These are phyloP conservation scores for Camelina neglecta DNA, from an alignment of 345 rosid species.

Conservation along the genomic window DNA sequence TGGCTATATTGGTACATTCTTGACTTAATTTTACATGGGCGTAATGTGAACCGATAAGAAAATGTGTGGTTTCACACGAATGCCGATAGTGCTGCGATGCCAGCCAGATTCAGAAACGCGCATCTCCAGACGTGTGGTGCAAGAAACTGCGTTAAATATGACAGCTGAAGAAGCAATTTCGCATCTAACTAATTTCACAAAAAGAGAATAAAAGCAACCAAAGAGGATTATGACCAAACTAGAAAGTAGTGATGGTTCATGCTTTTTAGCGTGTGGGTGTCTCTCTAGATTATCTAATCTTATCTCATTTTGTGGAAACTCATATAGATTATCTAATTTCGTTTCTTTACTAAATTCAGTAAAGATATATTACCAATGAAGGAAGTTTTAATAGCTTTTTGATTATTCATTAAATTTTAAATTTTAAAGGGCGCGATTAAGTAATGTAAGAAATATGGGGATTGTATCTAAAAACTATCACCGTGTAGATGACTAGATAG, in stretches of 20 bases:
- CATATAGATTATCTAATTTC: background rate
- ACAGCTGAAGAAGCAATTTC: conserved; percentile 22
- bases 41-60: background rate
- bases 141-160: conserved; percentile 32
- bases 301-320: background rate
- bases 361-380: background rate
- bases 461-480: background rate
- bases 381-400: background rate
- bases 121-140: conserved; percentile 39
- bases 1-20: background rate
- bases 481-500: conserved; percentile 7
- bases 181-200: conserved; percentile 22
- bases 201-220: conserved; percentile 16
- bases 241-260: background rate
- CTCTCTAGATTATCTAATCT: conserved; percentile 12
- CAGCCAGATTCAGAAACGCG: conserved; percentile 27
- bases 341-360: background rate
- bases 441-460: conserved; percentile 4
- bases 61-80: conserved; percentile 2
- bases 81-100: background rate
- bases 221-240: conserved; percentile 12
- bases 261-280: conserved; percentile 39
- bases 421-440: background rate
- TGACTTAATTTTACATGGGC: background rate
- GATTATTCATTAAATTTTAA: too few species aligned